phyloP scores from a whole-genome alignment of 2,329 filamentous ascomycete genomes.

The Pyrenochaeta sp. region DNA sequence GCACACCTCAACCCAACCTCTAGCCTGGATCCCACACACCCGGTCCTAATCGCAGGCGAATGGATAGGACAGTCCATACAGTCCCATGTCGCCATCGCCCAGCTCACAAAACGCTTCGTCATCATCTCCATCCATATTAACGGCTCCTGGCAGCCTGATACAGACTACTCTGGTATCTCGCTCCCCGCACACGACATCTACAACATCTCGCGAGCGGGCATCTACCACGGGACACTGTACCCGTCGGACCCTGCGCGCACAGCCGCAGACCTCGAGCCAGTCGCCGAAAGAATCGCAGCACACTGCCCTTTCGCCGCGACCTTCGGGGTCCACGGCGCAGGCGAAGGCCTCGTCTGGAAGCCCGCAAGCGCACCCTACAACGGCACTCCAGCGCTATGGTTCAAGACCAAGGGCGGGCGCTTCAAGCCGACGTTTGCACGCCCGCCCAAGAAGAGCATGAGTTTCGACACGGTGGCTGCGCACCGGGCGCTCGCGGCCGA shows the following conservation, averaged over 20 bases:
- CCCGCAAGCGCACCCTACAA: constrained; percentile 15
- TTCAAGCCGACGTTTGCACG: constrained; percentile 35
- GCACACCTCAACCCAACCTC: constrained; percentile 19
- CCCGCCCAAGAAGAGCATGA: constrained; percentile 17
- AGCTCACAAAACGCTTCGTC: constrained; percentile 35
- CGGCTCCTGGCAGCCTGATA: constrained; percentile 31
- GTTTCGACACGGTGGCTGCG: constrained; percentile 8
- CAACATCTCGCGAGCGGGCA: constrained; percentile 31
- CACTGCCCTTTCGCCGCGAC: constrained; percentile 32
- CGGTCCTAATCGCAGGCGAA: constrained; percentile 38
- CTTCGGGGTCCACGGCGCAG: constrained; percentile 28
- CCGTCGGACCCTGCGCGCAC: constrained; percentile 18
- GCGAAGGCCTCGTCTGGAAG: constrained; percentile 40
- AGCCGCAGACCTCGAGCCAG: constrained; percentile 13
- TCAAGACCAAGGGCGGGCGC: constrained; percentile 36
- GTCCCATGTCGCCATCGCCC: constrained; percentile 33
- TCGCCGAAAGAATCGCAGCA: constrained; percentile 28
- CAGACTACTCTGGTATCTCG: constrained; percentile 27
- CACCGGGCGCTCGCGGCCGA: constrained; percentile 17
- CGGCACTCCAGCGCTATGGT: constrained; percentile 26
- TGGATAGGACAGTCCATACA: constrained; percentile 40
- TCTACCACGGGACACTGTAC: constrained; percentile 25
- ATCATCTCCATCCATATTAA: constrained; percentile 38
- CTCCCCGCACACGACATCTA: constrained; percentile 26
- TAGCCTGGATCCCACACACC: constrained; percentile 8